These are phyloP conservation scores for Leishmania mexicana DNA, from an alignment of 208 protist genomes.

Conservation along the genomic window DNA sequence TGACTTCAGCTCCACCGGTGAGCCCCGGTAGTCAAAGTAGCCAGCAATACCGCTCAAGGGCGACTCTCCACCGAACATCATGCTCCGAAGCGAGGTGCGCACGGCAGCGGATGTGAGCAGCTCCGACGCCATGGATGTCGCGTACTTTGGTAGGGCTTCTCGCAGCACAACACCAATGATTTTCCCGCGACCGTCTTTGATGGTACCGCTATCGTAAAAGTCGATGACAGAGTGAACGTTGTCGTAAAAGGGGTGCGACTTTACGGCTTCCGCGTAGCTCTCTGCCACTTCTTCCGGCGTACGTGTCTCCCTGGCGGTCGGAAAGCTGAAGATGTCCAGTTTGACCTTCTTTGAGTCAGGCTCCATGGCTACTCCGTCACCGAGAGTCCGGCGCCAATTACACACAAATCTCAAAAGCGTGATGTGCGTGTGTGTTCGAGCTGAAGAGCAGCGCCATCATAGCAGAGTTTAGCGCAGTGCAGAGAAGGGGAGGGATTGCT, in stretches of 20 bases:
- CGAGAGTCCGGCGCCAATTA: neutral
- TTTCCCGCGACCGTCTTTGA: conserved; percentile 70
- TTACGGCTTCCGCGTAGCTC: conserved; percentile 64
- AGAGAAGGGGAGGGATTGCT: neutral
- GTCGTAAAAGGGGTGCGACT: conserved; percentile 86
- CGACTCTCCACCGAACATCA: conserved; percentile 80
- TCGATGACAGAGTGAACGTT: conserved; percentile 71
- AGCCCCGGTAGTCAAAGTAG: conserved; percentile 91
- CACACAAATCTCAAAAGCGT: neutral
- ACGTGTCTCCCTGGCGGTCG: conserved; percentile 9
- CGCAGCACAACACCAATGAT: conserved; percentile 70
- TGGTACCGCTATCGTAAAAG: conserved; percentile 59
- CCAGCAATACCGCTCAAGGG: conserved; percentile 90
- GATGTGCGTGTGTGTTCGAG: neutral
- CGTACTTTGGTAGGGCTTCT: conserved; percentile 66
- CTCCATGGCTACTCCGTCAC: conserved; percentile 15
- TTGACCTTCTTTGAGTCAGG: conserved; percentile 38
- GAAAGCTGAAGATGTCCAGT: conserved; percentile 40
- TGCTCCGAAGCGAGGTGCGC: conserved; percentile 65
- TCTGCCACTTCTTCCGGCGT: conserved; percentile 48
- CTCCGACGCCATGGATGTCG: conserved; percentile 58
- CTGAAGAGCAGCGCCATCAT: neutral
- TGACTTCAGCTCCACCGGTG: conserved; percentile 82
- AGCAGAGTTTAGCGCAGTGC: neutral
- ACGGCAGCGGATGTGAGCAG: conserved; percentile 74